These are phyloP conservation scores for Sporothrix humicola DNA, from an alignment of 2,329 filamentous ascomycete genomes.

Conservation along the genomic window DNA sequence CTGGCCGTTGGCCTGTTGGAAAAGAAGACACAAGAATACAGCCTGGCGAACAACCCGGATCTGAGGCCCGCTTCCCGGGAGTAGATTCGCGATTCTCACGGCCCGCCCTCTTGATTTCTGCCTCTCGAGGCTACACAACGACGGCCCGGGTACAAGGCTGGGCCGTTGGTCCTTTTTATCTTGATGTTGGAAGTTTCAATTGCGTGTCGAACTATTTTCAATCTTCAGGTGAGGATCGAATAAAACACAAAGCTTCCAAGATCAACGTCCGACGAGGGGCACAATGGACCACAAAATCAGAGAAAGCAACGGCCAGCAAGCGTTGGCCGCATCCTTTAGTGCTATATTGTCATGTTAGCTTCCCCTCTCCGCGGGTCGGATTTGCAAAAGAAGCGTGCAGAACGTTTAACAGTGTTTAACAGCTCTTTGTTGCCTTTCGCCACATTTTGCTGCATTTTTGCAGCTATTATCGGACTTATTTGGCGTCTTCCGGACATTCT, in stretches of 20 bases:
- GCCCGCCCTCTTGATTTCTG: slow-evolving; percentile 1
- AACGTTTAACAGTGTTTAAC: neutral
- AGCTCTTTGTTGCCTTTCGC: neutral
- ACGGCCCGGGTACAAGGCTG: neutral
- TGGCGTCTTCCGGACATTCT: neutral
- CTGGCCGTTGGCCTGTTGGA: neutral
- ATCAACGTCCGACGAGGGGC: neutral
- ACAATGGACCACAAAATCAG: neutral
- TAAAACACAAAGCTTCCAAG: neutral
- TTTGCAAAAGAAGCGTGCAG: neutral
- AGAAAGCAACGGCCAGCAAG: neutral
- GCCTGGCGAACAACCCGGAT: slow-evolving; percentile 36
- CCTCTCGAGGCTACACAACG: neutral
- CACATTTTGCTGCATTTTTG: neutral
- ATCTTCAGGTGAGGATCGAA: neutral
- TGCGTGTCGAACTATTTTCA: too few relatives aligned
- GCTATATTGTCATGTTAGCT: neutral
- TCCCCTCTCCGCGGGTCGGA: neutral
- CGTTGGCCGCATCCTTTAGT: neutral
- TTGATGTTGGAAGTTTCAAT: neutral
- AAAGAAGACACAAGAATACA: neutral
- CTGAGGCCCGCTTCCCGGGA: slow-evolving; percentile 40
- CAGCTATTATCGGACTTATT: slow-evolving; percentile 5
- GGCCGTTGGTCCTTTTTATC: neutral
- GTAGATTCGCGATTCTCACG: neutral